A percentile compares a stretch with the other conserved stretches of the same genome.
phyloP scores from a whole-genome alignment of 306 rosid genomes.

The Canavalia gladiata region DNA sequence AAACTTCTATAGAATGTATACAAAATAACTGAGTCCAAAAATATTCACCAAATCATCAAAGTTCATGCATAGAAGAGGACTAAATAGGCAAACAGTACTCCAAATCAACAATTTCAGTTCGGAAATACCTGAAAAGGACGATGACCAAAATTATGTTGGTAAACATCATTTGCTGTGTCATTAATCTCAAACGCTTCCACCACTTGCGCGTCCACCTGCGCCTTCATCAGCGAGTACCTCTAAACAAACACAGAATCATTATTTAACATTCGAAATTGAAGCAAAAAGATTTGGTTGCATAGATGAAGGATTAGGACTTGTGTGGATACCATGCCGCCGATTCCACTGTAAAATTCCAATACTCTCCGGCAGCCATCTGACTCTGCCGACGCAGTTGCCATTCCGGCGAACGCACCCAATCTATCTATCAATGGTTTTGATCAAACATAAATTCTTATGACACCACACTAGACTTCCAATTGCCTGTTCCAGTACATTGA shows the following conservation, averaged over 20 bases:
- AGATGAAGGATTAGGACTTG: background rate
- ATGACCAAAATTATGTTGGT: conserved; percentile 78
- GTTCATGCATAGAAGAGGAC: background rate
- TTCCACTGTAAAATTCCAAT: conserved; percentile 96
- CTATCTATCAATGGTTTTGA: background rate
- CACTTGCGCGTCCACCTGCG: conserved; percentile 69
- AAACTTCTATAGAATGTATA: background rate
- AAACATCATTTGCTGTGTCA: conserved; percentile 88
- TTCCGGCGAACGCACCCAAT: conserved; percentile 2
- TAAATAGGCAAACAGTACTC: background rate
- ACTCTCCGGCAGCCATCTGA: conserved; percentile 60
- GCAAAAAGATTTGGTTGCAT: background rate
- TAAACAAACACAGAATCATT: conserved; percentile 24
- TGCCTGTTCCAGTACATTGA: background rate
- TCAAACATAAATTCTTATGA: background rate
- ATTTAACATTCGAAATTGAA: background rate
- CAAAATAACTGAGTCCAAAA: background rate
- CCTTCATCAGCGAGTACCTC: conserved; percentile 80
- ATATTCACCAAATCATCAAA: background rate
- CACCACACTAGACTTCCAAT: too few relatives aligned
- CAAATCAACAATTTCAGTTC: background rate
- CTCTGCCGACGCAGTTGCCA: conserved; percentile 52
- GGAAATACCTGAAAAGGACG: conserved; percentile 86
- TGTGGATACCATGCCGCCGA: conserved; percentile 86
- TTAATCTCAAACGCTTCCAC: conserved; percentile 91